A percentile compares a stretch with the other conserved stretches of the same genome.
phyloP scores from a whole-genome alignment of 148 eudicot genomes.

The Simmondsia chinensis region DNA sequence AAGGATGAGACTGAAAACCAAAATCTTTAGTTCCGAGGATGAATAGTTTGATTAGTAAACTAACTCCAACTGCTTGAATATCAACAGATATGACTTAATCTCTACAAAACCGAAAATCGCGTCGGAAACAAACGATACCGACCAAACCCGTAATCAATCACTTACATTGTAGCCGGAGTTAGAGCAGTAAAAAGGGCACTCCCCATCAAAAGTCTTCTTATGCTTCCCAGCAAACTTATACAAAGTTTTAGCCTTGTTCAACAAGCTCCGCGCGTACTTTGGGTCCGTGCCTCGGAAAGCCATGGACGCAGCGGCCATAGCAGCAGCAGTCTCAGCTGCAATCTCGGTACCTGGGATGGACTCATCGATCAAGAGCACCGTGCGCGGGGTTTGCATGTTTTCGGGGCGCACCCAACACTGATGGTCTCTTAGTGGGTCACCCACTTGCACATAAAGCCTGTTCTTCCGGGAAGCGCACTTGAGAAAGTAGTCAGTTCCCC shows the following conservation, averaged over 20 bases:
- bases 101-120: no score
- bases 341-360: constrained; percentile 74
- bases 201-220: constrained; percentile 66
- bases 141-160: no score
- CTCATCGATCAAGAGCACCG: constrained; percentile 38
- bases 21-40: no score
- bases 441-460: constrained; percentile 67
- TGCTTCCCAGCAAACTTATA: constrained; percentile 47
- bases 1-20: constrained; percentile 3
- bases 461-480: constrained; percentile 44
- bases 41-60: no score
- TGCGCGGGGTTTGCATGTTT: constrained; percentile 62
- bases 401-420: constrained; percentile 80
- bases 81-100: no score
- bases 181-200: constrained; percentile 92
- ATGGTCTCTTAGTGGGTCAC: constrained; percentile 58
- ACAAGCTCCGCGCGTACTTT: constrained; percentile 38
- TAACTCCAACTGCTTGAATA: no score
- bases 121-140: no score
- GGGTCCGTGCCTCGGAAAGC: constrained; percentile 41
- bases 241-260: constrained; percentile 58
- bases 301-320: constrained; percentile 70
- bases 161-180: constrained; percentile 65
- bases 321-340: constrained; percentile 93
- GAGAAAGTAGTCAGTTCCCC: constrained; percentile 85